phyloP scores from a whole-genome alignment of 2,329 filamentous ascomycete genomes.

The Chaetomiaceae sp. region DNA sequence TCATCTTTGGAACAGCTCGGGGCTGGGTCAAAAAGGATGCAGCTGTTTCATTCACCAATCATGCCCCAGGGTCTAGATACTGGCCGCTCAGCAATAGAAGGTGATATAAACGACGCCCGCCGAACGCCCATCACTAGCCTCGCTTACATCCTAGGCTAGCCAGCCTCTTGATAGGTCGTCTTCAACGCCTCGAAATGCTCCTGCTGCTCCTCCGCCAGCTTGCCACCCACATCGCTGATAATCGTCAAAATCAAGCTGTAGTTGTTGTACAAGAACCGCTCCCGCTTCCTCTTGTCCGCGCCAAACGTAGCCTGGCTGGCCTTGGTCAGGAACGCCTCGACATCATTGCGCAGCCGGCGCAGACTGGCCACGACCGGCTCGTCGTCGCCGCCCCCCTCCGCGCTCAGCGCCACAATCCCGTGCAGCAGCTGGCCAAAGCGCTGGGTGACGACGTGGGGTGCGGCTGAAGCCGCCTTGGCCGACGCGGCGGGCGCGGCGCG shows the following conservation, averaged over 20 bases:
- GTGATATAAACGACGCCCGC: background rate
- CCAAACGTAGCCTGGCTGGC: slow-evolving; percentile 64
- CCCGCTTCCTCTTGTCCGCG: slow-evolving; percentile 69
- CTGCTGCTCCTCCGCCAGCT: slow-evolving; percentile 68
- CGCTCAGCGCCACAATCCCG: slow-evolving; percentile 73
- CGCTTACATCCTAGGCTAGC: slow-evolving; percentile 16
- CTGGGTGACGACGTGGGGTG: slow-evolving; percentile 87
- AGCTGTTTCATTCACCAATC: too few species aligned
- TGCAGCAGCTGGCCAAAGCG: slow-evolving; percentile 91
- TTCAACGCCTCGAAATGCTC: slow-evolving; percentile 66
- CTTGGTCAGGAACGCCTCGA: slow-evolving; percentile 75
- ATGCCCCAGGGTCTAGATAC: too few species aligned
- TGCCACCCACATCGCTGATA: slow-evolving; percentile 69
- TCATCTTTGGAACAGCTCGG: too few species aligned
- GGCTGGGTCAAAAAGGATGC: too few species aligned
- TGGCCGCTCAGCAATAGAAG: background rate
- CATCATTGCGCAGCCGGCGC: slow-evolving; percentile 68
- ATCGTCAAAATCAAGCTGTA: slow-evolving; percentile 93
- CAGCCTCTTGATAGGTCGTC: slow-evolving; percentile 47
- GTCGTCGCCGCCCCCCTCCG: slow-evolving; percentile 88
- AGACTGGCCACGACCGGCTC: slow-evolving; percentile 85
- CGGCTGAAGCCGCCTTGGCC: slow-evolving; percentile 61
- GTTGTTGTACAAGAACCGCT: slow-evolving; percentile 91
- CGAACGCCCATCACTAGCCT: background rate
- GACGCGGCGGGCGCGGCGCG: slow-evolving; percentile 37